Percentiles rank a stretch among this genome's conserved stretches.
Evolutionary conservation across 768 basidiomycete species (phyloP).

Genomic region (Psilocybe sp.): DNA sequence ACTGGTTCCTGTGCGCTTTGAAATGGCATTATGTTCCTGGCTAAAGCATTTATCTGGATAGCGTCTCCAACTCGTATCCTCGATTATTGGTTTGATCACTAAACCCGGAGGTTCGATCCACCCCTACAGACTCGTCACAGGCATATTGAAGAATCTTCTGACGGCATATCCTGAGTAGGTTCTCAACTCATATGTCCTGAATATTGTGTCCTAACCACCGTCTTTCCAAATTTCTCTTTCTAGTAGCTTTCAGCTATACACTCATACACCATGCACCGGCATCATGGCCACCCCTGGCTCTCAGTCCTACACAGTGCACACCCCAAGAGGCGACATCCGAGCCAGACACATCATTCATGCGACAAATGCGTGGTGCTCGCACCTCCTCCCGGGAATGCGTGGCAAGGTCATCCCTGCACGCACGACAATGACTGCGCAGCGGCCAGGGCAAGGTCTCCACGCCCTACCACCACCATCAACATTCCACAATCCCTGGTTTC

Average conservation of each 20-base stretch:
- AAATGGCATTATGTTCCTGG: not conserved
- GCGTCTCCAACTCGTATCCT: constrained; percentile 46
- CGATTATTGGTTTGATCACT: constrained; percentile 47
- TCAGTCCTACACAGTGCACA: constrained; percentile 48
- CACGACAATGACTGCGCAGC: constrained; percentile 66
- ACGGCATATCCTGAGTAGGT: constrained; percentile 47
- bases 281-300: constrained; percentile 30
- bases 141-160: constrained; percentile 48
- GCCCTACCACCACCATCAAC: not conserved
- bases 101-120: constrained; percentile 62
- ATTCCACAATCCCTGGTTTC: constrained; percentile 16
- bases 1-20: constrained; percentile 8
- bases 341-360: constrained; percentile 75
- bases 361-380: constrained; percentile 80
- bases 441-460: constrained; percentile 22
- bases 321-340: constrained; percentile 55
- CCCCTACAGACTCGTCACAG: constrained; percentile 68
- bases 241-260: constrained; percentile 55
- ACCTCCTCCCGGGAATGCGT: constrained; percentile 63
- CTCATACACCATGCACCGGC: constrained; percentile 59
- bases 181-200: constrained; percentile 1
- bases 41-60: constrained; percentile 19
- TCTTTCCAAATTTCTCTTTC: not conserved
- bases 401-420: constrained; percentile 60
- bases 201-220: too few relatives aligned